Percentiles rank a stretch among this genome's conserved stretches.
Evolutionary conservation across 2,329 filamentous ascomycete genomes (phyloP).

Genomic region (Neurospora sp.): DNA sequence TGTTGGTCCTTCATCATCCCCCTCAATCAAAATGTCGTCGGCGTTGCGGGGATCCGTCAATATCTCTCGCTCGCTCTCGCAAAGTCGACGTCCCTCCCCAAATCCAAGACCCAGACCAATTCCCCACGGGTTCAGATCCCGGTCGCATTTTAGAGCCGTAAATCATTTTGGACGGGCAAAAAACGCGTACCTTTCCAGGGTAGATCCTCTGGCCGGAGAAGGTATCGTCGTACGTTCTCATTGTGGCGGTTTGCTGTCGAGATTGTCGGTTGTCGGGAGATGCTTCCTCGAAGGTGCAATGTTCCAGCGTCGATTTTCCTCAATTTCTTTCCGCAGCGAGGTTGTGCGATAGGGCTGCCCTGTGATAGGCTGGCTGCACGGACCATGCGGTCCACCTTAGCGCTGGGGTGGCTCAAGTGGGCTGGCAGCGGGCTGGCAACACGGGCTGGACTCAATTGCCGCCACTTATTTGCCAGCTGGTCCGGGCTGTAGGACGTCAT

Average conservation of each 20-base stretch:
- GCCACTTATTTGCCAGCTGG: background rate
- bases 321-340: slow-evolving; percentile 18
- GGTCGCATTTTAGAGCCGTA: background rate
- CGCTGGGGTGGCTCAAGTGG: background rate
- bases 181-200: slow-evolving; percentile 51
- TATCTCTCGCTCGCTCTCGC: background rate
- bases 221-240: slow-evolving; percentile 58
- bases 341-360: slow-evolving; percentile 21
- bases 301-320: slow-evolving; percentile 19
- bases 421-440: background rate
- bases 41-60: background rate
- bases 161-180: background rate
- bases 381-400: slow-evolving; percentile 2
- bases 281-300: slow-evolving; percentile 18
- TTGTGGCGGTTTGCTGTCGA: slow-evolving; percentile 38
- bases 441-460: background rate
- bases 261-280: slow-evolving; percentile 19
- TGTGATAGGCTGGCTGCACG: slow-evolving; percentile 16
- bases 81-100: background rate
- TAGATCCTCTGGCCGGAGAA: slow-evolving; percentile 59
- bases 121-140: background rate
- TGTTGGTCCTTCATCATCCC: background rate
- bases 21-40: background rate
- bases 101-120: background rate
- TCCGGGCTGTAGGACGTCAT: background rate